Evolutionary conservation across 2,329 filamentous ascomycete species (phyloP), one percentile per base, ranked within the genome.

Genomic region (Fusarium humuli): DNA sequence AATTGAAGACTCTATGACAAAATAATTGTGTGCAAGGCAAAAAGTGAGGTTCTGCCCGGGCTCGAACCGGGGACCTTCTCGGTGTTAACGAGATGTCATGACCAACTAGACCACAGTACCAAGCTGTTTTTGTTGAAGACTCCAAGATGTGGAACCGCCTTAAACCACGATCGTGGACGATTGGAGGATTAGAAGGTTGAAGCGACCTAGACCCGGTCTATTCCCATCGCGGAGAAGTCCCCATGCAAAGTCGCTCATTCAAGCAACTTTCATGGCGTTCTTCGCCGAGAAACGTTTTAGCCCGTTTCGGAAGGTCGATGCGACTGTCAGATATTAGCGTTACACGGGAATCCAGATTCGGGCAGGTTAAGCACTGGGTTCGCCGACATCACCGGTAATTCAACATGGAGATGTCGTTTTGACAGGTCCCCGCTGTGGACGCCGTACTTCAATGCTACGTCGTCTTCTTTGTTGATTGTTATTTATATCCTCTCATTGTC

Each of bases 381-480:
- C n/a, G 44, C 14, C 12, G 12, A 48, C 12, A 32, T 32, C 10
- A 7, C 7, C 7, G 23, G 9, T 29, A 63, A 49, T 25, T 2
- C 18, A 14, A 14, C 6, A n/a, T 37, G 34, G 18, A 3, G 6
- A 37, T n/a, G 34, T 37, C 18, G 34, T 37, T 30, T 30, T 37
- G 10, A 37, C 18, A 37, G 6, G 34, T n/a, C 18, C 34, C 34
- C 34, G 34, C 34, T 12, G 12, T n/a, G 3, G 4, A n/a, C 18
- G 3, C 34, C 34, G 4, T n/a, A 3, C 5, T 37, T 37, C 4
- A 0, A 37, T 37, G 34, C 4, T 37, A 37, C 10, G 18, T 37
- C 6, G 18, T 6, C 4, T 37, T 7, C 7, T 4, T 4, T 0
- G 20, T 16, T 6, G 3, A 6, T 5, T 18, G 4, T 5, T 6